These are phyloP conservation scores for Clonostachys rosea DNA, from an alignment of 2,329 filamentous ascomycete species.

Conservation along the genomic window DNA sequence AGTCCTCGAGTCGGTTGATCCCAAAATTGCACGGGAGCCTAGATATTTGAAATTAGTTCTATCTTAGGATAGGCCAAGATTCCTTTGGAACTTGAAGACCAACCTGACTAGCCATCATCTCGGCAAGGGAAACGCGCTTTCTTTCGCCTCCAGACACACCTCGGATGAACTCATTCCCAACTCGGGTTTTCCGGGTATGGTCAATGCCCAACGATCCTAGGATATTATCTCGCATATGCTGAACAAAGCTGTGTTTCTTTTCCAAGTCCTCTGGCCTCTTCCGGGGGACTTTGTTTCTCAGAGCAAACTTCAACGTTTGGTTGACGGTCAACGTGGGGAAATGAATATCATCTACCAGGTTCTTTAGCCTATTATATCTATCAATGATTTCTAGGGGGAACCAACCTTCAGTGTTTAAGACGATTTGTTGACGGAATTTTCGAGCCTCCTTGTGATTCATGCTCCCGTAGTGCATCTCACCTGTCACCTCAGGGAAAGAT, in stretches of 20 bases:
- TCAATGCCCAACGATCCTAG: slow-evolving; percentile 59
- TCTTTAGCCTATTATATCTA: neutral
- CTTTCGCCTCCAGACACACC: slow-evolving; percentile 54
- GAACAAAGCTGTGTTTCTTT: slow-evolving; percentile 18
- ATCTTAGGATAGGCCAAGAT: neutral
- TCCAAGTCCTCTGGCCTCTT: slow-evolving; percentile 37
- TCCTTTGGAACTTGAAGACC: neutral
- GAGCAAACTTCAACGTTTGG: slow-evolving; percentile 59
- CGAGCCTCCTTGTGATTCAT: slow-evolving; percentile 13
- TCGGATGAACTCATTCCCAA: slow-evolving; percentile 63
- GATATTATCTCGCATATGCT: slow-evolving; percentile 21
- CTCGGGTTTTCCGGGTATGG: slow-evolving; percentile 57
- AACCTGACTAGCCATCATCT: slow-evolving; percentile 47
- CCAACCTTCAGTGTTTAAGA: slow-evolving; percentile 22
- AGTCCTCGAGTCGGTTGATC: slow-evolving; percentile 67
- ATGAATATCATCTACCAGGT: slow-evolving; percentile 45
- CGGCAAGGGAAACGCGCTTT: slow-evolving; percentile 68
- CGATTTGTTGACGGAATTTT: slow-evolving; percentile 17
- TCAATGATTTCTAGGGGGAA: neutral
- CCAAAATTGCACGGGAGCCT: slow-evolving; percentile 44
- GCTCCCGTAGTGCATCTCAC: slow-evolving; percentile 16
- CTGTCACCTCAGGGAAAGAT: slow-evolving; percentile 16
- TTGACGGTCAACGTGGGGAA: slow-evolving; percentile 63
- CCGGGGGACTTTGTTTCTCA: slow-evolving; percentile 55
- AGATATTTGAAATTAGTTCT: neutral